Evolutionary conservation across 1,284 basidiomycete species (phyloP).

Genomic region (Ceratobasidium sp.): DNA sequence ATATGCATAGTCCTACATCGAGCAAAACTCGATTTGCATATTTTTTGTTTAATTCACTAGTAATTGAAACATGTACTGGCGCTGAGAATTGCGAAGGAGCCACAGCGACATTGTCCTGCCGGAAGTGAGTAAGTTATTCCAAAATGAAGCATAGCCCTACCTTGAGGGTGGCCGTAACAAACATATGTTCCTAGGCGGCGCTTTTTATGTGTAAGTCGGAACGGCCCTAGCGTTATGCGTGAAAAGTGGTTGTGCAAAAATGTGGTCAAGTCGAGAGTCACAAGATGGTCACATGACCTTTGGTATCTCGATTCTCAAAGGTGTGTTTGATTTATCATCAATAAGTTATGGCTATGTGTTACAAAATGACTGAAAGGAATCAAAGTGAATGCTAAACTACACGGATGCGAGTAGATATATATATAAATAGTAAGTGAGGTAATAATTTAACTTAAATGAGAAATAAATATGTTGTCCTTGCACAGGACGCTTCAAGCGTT

Average conservation of each 20-base stretch:
- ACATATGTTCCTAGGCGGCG: neutral
- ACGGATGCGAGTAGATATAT: constrained; percentile 12
- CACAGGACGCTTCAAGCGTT: neutral
- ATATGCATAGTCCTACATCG: constrained; percentile 89
- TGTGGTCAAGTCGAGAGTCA: neutral
- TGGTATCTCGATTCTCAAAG: neutral
- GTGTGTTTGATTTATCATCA: neutral
- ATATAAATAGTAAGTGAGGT: constrained; percentile 24
- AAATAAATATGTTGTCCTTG: neutral
- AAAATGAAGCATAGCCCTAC: constrained; percentile 1
- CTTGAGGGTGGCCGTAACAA: constrained; percentile 30
- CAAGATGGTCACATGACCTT: constrained; percentile 12
- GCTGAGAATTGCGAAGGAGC: constrained; percentile 77
- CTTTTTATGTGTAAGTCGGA: neutral
- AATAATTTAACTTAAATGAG: constrained; percentile 5
- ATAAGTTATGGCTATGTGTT: neutral
- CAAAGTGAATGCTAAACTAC: neutral
- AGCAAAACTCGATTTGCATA: constrained; percentile 94
- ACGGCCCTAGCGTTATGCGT: neutral
- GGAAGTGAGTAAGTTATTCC: neutral
- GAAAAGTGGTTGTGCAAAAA: neutral
- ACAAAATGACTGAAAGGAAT: neutral
- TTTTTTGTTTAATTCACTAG: constrained; percentile 85
- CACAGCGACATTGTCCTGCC: constrained; percentile 77
- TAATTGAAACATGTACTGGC: constrained; percentile 74